Evolutionary conservation across 2,329 filamentous ascomycete species (phyloP), one percentile per base, ranked within the genome.

Genomic region (Xylaria sp.): DNA sequence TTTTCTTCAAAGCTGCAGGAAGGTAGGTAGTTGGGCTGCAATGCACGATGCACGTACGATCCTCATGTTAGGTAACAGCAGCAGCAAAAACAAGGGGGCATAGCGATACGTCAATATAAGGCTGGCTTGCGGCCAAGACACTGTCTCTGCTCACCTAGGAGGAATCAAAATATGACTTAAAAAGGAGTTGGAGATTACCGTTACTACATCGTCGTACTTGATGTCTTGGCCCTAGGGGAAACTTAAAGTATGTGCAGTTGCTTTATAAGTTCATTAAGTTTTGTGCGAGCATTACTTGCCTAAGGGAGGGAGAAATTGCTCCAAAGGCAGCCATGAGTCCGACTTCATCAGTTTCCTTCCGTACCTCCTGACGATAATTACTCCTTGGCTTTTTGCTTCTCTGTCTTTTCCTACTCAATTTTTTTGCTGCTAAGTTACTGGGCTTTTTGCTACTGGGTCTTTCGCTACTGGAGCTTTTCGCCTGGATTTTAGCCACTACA

Each of bases 211-310:
- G 56, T 48, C 20, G 41, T 56, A 23, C 15, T 1, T 6, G 41
- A 44, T 54, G 57, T 66, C 57, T 62, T 41, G 23, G 32, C 32
- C 12, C 39, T 28, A 32, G 8, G 39, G 28, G 54, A 57, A 57
- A 58, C 55, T 58, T 10, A 10, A 44, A 32, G 39, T 25, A 61
- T 41, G 23, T 50, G 23, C 56, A 54, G 37, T 15, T 12, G 8
- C 25, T 59, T 44, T 55, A 59, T 23, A 23, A 51, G 37, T 46
- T 46, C 55, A 34, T 46, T 8, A 20, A 23, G 8, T 23, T 25
- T 59, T 46, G 20, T 8, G 28, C n/a, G 41, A 51, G 32, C 15
- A 55, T 50, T 10, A 12, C 8, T 34, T 32, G 12, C 46, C 20
- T 3, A 3, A 2, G 28, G 12, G 28, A 20, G 15, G n/a, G 50